Conservation (phyloP, 2,329 filamentous ascomycete species). For the Pseudogymnoascus sp. region DNA sequence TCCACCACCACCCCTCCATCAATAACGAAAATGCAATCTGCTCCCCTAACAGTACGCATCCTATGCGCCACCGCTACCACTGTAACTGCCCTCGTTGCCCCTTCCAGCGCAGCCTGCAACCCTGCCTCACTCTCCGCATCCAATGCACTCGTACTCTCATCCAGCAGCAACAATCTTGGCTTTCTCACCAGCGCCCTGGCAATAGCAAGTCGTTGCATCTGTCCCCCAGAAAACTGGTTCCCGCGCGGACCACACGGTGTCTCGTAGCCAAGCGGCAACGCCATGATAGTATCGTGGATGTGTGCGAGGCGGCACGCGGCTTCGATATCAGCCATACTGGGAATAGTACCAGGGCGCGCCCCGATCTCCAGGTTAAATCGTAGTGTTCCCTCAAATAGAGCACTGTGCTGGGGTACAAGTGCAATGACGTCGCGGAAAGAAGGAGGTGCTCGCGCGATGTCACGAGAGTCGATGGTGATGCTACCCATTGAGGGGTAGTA, state of each 20-base stretch:
- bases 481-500: slow-evolving; percentile 35
- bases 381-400: slow-evolving; percentile 49
- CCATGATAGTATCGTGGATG: slow-evolving; percentile 60
- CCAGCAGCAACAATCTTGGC: slow-evolving; percentile 67
- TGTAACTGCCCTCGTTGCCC: slow-evolving; percentile 44
- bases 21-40: slow-evolving; percentile 51
- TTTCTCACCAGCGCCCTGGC: slow-evolving; percentile 66
- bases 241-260: slow-evolving; percentile 66
- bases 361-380: slow-evolving; percentile 51
- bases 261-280: slow-evolving; percentile 58
- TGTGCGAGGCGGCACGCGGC: slow-evolving; percentile 61
- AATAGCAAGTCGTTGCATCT: slow-evolving; percentile 71
- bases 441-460: slow-evolving; percentile 39
- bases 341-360: slow-evolving; percentile 45
- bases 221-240: slow-evolving; percentile 68
- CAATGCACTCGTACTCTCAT: slow-evolving; percentile 74
- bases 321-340: slow-evolving; percentile 54
- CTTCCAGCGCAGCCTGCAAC: slow-evolving; percentile 60
- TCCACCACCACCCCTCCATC: slow-evolving; percentile 48
- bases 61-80: slow-evolving; percentile 53
- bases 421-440: slow-evolving; percentile 43
- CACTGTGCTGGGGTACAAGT: slow-evolving; percentile 50
- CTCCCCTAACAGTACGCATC: slow-evolving; percentile 48
- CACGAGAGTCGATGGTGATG: slow-evolving; percentile 29
- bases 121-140: slow-evolving; percentile 60